A percentile compares a stretch with the other conserved stretches of the same genome.
Evolutionary conservation across 495 filamentous ascomycete genomes (phyloP).

Genomic region (Talaromyces borbonicus): DNA sequence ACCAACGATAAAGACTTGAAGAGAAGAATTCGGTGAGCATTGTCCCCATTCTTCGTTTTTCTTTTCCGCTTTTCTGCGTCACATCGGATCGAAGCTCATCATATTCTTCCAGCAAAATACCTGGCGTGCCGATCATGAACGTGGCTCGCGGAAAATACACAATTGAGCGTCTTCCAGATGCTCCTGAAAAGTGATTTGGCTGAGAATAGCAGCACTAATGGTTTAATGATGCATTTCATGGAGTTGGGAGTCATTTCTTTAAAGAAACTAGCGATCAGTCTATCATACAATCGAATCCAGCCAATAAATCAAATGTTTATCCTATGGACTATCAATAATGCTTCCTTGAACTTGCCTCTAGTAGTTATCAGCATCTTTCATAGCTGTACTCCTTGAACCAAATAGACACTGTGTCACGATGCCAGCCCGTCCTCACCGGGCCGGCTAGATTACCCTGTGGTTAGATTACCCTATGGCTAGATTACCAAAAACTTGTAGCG

Average conservation of each 20-base stretch:
- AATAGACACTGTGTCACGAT: no score
- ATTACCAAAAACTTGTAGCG: neutral
- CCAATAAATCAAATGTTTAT: no score
- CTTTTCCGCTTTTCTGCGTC: neutral
- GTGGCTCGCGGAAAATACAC: constrained; percentile 80
- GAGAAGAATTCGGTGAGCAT: constrained; percentile 52
- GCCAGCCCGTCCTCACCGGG: no score
- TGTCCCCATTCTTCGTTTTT: neutral
- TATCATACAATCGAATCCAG: no score
- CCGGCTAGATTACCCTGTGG: neutral
- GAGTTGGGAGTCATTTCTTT: no score
- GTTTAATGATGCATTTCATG: no score
- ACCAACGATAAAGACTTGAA: constrained; percentile 78
- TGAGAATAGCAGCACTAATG: no score
- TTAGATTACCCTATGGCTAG: neutral
- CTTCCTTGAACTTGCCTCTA: no score
- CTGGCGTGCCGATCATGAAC: constrained; percentile 49
- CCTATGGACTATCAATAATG: no score
- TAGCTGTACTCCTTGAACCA: no score
- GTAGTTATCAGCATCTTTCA: no score
- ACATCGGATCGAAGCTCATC: neutral
- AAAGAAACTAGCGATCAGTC: no score
- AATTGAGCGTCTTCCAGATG: constrained; percentile 83
- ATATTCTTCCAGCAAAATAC: constrained; percentile 18
- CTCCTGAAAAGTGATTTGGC: constrained; percentile 50